These are phyloP conservation scores for Leccinum sublutescens DNA, from an alignment of 768 basidiomycete species.

Conservation along the genomic window DNA sequence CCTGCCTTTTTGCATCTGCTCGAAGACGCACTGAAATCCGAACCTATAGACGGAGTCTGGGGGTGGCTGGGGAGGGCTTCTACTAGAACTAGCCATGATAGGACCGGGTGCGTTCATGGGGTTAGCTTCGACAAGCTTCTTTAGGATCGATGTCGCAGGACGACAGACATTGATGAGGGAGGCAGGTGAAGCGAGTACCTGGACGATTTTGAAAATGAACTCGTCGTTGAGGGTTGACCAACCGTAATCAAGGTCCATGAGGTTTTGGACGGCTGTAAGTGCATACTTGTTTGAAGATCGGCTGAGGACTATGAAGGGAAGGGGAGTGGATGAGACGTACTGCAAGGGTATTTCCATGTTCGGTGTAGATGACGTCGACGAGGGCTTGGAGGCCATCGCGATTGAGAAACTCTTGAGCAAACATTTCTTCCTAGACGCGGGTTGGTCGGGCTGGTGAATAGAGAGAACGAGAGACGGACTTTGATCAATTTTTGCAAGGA, in stretches of 20 bases:
- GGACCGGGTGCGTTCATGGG: slow-evolving; percentile 64
- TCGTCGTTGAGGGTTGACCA: slow-evolving; percentile 69
- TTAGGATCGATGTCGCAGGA: slow-evolving; percentile 87
- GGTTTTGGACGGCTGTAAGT: slow-evolving; percentile 78
- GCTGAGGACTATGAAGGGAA: slow-evolving; percentile 7
- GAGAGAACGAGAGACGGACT: slow-evolving; percentile 39
- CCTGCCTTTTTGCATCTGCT: slow-evolving; percentile 73
- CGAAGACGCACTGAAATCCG: slow-evolving; percentile 81
- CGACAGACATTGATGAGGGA: slow-evolving; percentile 88
- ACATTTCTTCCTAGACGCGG: slow-evolving; percentile 69
- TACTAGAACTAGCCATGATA: slow-evolving; percentile 58
- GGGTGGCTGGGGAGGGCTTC: slow-evolving; percentile 46
- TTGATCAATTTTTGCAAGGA: slow-evolving; percentile 78
- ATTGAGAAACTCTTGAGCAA: slow-evolving; percentile 73
- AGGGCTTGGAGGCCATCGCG: slow-evolving; percentile 71
- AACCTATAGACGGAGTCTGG: slow-evolving; percentile 77
- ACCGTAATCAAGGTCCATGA: slow-evolving; percentile 85
- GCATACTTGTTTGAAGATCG: slow-evolving; percentile 57
- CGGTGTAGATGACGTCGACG: slow-evolving; percentile 61
- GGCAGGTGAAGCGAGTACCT: slow-evolving; percentile 69
- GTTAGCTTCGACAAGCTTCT: slow-evolving; percentile 86
- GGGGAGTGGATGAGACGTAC: slow-evolving; percentile 39
- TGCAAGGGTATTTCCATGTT: slow-evolving; percentile 82
- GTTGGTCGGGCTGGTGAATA: neutral
- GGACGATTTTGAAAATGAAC: slow-evolving; percentile 78